Evolutionary conservation across 768 basidiomycete species (phyloP).

Genomic region (Calocybe cyanea): DNA sequence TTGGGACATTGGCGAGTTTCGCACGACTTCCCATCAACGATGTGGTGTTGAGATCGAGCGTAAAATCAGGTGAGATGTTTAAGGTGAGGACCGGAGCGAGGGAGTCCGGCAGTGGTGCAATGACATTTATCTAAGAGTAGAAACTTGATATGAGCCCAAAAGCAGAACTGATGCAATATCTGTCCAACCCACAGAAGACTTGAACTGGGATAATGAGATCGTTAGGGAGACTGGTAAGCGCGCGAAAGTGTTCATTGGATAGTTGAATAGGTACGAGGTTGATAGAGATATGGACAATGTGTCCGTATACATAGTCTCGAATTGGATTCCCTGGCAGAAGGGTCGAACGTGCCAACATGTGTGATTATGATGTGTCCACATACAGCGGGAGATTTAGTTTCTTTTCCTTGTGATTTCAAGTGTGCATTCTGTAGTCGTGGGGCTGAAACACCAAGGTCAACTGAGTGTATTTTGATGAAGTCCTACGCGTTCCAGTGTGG

Average conservation of each 20-base stretch:
- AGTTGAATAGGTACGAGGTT: slow-evolving; percentile 82
- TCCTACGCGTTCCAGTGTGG: slow-evolving; percentile 52
- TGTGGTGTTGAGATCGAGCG: slow-evolving; percentile 80
- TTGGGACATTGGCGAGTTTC: slow-evolving; percentile 97
- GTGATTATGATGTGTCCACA: slow-evolving; percentile 12
- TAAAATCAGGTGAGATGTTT: slow-evolving; percentile 81
- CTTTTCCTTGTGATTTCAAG: slow-evolving; percentile 34
- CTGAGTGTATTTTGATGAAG: slow-evolving; percentile 78
- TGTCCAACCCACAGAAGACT: slow-evolving; percentile 50
- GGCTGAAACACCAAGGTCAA: slow-evolving; percentile 78
- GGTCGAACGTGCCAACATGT: slow-evolving; percentile 4
- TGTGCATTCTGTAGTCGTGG: slow-evolving; percentile 75
- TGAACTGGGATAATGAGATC: slow-evolving; percentile 71
- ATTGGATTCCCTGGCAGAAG: slow-evolving; percentile 61
- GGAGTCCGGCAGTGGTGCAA: slow-evolving; percentile 53
- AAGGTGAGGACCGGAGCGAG: slow-evolving; percentile 61
- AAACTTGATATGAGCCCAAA: slow-evolving; percentile 10
- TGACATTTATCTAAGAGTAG: slow-evolving; percentile 52
- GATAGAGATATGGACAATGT: slow-evolving; percentile 78
- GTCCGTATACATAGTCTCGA: slow-evolving; percentile 84
- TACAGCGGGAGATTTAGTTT: slow-evolving; percentile 25
- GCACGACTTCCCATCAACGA: slow-evolving; percentile 95
- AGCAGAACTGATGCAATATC: slow-evolving; percentile 1
- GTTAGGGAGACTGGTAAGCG: slow-evolving; percentile 80
- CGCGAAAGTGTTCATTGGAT: slow-evolving; percentile 78